A percentile compares a stretch with the other conserved stretches of the same genome.
Evolutionary conservation across 2,329 filamentous ascomycete genomes (phyloP).

Genomic region (Balansia obtecta): DNA sequence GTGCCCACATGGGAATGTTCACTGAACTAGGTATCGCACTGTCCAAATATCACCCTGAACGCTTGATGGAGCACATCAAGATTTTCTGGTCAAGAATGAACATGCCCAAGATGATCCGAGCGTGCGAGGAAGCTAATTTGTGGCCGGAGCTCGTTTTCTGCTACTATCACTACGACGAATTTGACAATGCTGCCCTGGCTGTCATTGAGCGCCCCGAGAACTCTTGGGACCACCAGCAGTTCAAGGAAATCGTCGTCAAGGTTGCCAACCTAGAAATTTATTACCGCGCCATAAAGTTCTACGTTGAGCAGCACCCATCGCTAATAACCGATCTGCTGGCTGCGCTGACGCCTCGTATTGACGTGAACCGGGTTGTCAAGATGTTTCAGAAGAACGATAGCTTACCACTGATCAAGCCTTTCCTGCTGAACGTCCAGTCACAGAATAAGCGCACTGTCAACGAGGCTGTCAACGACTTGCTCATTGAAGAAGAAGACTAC

Average conservation of each 20-base stretch:
- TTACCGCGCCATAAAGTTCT: slow-evolving; percentile 94
- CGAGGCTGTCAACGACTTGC: slow-evolving; percentile 90
- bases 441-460: slow-evolving; percentile 99
- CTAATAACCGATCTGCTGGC: slow-evolving; percentile 93
- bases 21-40: slow-evolving; percentile 85
- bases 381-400: slow-evolving; percentile 99
- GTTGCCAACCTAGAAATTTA: slow-evolving; percentile 98
- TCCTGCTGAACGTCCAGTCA: slow-evolving; percentile 87
- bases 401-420: slow-evolving; percentile 95
- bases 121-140: slow-evolving; percentile 85
- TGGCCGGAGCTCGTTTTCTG: slow-evolving; percentile 98
- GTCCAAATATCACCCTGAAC: slow-evolving; percentile 88
- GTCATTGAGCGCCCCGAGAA: slow-evolving; percentile 98
- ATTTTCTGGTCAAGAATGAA: slow-evolving; percentile 98
- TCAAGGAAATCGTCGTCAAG: slow-evolving; percentile 98
- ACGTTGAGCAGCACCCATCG: slow-evolving; percentile 91
- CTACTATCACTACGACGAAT: slow-evolving; percentile 97
- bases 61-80: slow-evolving; percentile 96
- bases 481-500: slow-evolving; percentile 98
- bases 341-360: slow-evolving; percentile 80
- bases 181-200: slow-evolving; percentile 88
- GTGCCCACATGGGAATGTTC: slow-evolving; percentile 94
- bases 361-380: slow-evolving; percentile 97
- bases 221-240: slow-evolving; percentile 98
- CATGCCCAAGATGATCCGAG: slow-evolving; percentile 90